A percentile compares a stretch with the other conserved stretches of the same genome.
These are phyloP conservation scores for Ascosphaera pollenicola DNA, from an alignment of 2,329 filamentous ascomycete species.

Conservation along the genomic window DNA sequence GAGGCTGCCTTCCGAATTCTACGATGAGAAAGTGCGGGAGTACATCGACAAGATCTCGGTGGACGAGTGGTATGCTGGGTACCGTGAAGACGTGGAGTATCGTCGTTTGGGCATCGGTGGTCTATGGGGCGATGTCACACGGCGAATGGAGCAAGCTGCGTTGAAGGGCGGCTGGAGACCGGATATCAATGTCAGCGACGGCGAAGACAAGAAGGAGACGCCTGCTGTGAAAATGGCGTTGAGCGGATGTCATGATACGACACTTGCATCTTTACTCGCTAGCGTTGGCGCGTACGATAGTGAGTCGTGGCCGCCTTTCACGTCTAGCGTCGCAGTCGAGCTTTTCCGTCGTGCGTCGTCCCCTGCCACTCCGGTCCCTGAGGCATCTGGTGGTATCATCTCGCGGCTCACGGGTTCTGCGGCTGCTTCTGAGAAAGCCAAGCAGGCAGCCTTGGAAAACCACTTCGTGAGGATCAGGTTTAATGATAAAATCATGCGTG, in stretches of 20 bases:
- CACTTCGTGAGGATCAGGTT: slow-evolving; percentile 84
- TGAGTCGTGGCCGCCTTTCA: slow-evolving; percentile 75
- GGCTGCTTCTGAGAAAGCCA: slow-evolving; percentile 29
- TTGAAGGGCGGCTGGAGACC: slow-evolving; percentile 36
- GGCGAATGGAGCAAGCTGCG: slow-evolving; percentile 44
- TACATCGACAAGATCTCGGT: slow-evolving; percentile 54
- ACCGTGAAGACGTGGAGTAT: slow-evolving; percentile 66
- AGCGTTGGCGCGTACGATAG: slow-evolving; percentile 58
- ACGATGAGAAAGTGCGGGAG: slow-evolving; percentile 47
- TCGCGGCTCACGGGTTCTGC: slow-evolving; percentile 4
- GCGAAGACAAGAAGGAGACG: slow-evolving; percentile 16
- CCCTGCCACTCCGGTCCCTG: slow-evolving; percentile 9
- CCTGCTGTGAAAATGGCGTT: slow-evolving; percentile 48
- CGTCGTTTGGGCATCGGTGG: slow-evolving; percentile 71
- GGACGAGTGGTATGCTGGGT: slow-evolving; percentile 87
- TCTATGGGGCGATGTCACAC: slow-evolving; percentile 62
- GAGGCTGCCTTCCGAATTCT: slow-evolving; percentile 64
- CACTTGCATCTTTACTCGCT: slow-evolving; percentile 55
- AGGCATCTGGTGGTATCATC: slow-evolving; percentile 6
- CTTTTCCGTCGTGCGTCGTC: slow-evolving; percentile 36
- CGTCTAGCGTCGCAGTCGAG: slow-evolving; percentile 77
- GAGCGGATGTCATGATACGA: slow-evolving; percentile 84
- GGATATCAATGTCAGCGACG: slow-evolving; percentile 27
- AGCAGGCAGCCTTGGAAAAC: slow-evolving; percentile 30
- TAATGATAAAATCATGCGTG: slow-evolving; percentile 60